Evolutionary conservation across 148 eudicot genomes (phyloP), one percentile per base, ranked within the genome.

Genomic region (Dianthus caryophyllus): DNA sequence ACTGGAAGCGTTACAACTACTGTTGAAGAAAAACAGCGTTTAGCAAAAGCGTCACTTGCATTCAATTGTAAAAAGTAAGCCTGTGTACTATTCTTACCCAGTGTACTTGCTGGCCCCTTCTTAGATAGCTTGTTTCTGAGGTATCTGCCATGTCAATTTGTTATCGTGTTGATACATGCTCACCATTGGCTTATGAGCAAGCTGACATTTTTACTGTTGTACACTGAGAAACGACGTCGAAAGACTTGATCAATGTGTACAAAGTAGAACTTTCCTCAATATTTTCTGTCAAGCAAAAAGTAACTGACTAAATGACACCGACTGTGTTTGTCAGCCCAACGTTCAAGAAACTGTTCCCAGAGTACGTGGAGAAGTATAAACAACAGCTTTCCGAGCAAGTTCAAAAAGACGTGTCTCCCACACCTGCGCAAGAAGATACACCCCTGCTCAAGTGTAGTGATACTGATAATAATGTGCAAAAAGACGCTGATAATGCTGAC

Each of bases 31-130:
- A 94, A 90, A 70, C 88, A 83, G 21, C 82, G 82, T 67, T 83
- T 94, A 72, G 98, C 98, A 48, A 90, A 88, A 71, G 76, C 90
- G 61, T 90, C 97, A 61, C 88, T 94, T 76, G 96, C 96, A 59
- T 90, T 90, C 72, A 94, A 94, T 76, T 88, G 90, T 72, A 94
- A 90, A 70, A 90, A 81, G 98, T 92, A 75, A 85, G 97, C 75
- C 39, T 33, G 39, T 33, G 39, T 33, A 33, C 8, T 33, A 33
- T 33, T 33, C 8, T 33, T 33, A 33, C 39, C 39, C 52, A n/a
- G n/a, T n/a, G n/a, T n/a, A n/a, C n/a, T n/a, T n/a, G n/a, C n/a
- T n/a, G n/a, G n/a, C n/a, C n/a, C 43, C 25, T 49, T 67, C 25
- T 53, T 22, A 20, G 27, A 1, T 52, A 21, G 57, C 4, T 25